Evolutionary conservation across 2,329 filamentous ascomycete genomes (phyloP).

Genomic region (Didymella pomorum): DNA sequence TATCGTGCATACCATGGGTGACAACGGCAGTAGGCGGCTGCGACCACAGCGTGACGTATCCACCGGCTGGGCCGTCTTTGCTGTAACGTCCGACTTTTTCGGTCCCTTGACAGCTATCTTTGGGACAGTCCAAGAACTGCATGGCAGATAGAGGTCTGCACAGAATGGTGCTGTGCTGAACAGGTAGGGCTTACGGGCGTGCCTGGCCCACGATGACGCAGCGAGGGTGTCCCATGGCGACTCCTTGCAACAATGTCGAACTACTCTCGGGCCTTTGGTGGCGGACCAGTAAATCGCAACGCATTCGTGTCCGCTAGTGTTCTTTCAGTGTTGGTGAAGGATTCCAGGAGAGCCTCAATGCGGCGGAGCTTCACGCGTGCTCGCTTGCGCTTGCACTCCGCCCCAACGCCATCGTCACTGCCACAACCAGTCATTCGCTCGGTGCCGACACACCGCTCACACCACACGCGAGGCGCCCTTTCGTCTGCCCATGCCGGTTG

Average conservation of each 20-base stretch:
- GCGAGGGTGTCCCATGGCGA: background rate
- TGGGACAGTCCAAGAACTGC: too few relatives aligned
- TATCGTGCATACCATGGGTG: too few relatives aligned
- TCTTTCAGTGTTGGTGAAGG: background rate
- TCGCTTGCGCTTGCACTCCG: constrained; percentile 17
- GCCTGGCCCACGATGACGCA: background rate
- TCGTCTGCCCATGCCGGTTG: constrained; percentile 8
- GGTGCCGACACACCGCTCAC: constrained; percentile 4
- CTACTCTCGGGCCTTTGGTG: background rate
- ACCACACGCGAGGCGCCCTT: constrained; percentile 14
- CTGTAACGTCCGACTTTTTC: too few relatives aligned
- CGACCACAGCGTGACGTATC: too few relatives aligned
- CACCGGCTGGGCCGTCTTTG: too few relatives aligned
- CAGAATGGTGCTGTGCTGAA: background rate
- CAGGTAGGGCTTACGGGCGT: background rate
- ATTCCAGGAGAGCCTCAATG: constrained; percentile 1
- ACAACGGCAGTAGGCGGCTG: too few relatives aligned
- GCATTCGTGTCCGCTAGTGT: background rate
- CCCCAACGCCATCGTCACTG: background rate
- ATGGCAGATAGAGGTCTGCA: too few relatives aligned
- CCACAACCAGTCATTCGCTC: constrained; percentile 2
- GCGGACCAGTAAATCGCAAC: background rate
- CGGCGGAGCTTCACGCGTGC: background rate
- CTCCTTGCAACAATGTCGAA: background rate
- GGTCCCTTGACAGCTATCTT: too few relatives aligned